These are phyloP conservation scores for Pyrenochaeta sp. DNA, from an alignment of 2,329 filamentous ascomycete species.

Conservation along the genomic window DNA sequence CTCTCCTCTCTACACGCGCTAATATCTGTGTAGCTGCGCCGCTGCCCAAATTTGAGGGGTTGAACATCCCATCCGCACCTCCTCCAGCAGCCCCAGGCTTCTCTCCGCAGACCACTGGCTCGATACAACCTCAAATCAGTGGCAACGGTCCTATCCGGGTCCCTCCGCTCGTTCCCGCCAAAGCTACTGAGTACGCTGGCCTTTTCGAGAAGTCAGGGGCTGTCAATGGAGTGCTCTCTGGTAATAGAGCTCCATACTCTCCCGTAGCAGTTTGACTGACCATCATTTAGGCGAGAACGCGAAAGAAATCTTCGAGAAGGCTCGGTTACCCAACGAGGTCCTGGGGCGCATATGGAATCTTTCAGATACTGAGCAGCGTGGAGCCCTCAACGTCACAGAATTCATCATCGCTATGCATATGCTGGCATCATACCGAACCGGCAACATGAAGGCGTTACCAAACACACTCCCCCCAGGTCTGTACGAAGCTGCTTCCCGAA, in stretches of 20 bases:
- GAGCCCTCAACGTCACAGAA: constrained; percentile 84
- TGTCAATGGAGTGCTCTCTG: constrained; percentile 77
- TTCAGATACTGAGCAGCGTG: constrained; percentile 91
- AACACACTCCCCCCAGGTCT: constrained; percentile 81
- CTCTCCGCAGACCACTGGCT: constrained; percentile 48
- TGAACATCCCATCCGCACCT: constrained; percentile 61
- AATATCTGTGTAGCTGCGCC: constrained; percentile 67
- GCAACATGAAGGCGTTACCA: constrained; percentile 80
- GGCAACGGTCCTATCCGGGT: constrained; percentile 76
- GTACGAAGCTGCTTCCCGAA: constrained; percentile 85
- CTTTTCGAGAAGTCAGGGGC: constrained; percentile 90
- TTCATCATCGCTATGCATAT: constrained; percentile 99
- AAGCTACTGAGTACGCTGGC: constrained; percentile 86
- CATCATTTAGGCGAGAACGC: constrained; percentile 74
- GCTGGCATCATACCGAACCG: constrained; percentile 88
- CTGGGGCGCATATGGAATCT: constrained; percentile 97
- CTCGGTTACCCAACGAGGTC: constrained; percentile 85
- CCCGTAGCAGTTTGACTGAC: constrained; percentile 8
- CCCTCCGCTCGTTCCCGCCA: constrained; percentile 85
- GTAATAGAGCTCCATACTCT: constrained; percentile 44
- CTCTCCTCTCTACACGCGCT: constrained; percentile 21
- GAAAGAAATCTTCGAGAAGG: constrained; percentile 94
- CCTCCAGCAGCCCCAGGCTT: constrained; percentile 61
- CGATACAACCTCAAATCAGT: constrained; percentile 50
- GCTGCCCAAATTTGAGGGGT: constrained; percentile 90